Evolutionary conservation across 352 stramenopile species (phyloP).

Genomic region (Globisporangium solare): DNA sequence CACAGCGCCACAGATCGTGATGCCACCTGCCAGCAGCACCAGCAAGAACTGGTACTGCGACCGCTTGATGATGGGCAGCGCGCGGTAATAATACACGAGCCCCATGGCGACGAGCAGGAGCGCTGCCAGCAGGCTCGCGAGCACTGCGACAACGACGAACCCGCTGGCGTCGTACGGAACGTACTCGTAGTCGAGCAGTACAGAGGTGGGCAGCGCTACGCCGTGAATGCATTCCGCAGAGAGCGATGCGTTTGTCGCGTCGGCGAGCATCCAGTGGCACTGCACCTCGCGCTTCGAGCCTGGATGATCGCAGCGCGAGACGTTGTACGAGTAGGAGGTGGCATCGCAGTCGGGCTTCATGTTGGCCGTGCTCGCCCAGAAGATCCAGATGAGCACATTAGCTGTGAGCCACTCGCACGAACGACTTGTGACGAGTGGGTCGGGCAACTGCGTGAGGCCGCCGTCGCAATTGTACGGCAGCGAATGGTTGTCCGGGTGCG

Average conservation of each 20-base stretch:
- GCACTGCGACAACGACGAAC: constrained; percentile 18
- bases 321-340: constrained; percentile 36
- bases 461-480: constrained; percentile 46
- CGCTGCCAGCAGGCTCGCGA: constrained; percentile 18
- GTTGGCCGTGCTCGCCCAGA: constrained; percentile 22
- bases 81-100: constrained; percentile 33
- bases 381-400: constrained; percentile 30
- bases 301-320: constrained; percentile 24
- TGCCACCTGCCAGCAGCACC: constrained; percentile 41
- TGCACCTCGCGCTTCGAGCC: constrained; percentile 17
- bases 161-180: constrained; percentile 21
- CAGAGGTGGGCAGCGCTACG: constrained; percentile 14
- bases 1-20: constrained; percentile 36
- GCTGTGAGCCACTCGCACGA: constrained; percentile 35
- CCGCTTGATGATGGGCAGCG: constrained; percentile 56
- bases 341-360: constrained; percentile 27
- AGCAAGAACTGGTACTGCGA: constrained; percentile 64
- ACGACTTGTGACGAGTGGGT: constrained; percentile 25
- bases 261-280: constrained; percentile 32
- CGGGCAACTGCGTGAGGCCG: constrained; percentile 20
- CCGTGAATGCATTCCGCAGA: constrained; percentile 35
- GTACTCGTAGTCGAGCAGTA: constrained; percentile 39
- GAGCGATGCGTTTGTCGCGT: constrained; percentile 16
- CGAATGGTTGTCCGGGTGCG: constrained; percentile 24
- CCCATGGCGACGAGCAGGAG: constrained; percentile 20